These are phyloP conservation scores for Toxicodendron radicans DNA, from an alignment of 345 rosid genomes.

Conservation along the genomic window DNA sequence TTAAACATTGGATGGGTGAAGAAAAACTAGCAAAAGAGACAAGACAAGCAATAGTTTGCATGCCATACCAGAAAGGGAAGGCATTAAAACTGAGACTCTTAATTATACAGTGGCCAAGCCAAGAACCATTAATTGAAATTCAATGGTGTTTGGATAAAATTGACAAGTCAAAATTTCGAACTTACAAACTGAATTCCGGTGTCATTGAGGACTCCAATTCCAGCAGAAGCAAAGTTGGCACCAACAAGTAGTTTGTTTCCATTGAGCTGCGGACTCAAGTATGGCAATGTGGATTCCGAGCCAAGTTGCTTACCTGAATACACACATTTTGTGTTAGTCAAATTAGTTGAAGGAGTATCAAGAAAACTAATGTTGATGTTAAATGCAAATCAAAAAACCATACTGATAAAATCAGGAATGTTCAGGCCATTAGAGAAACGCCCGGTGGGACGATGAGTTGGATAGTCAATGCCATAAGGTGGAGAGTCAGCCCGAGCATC, in stretches of 20 bases:
- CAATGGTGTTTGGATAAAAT: too few relatives aligned
- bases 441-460: slow-evolving; percentile 66
- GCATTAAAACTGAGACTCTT: too few relatives aligned
- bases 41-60: too few relatives aligned
- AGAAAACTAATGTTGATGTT: neutral
- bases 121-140: too few relatives aligned
- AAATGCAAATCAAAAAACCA: neutral
- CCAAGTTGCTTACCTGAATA: slow-evolving; percentile 67
- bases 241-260: slow-evolving; percentile 67
- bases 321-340: neutral
- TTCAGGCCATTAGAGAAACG: slow-evolving; percentile 89
- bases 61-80: too few relatives aligned
- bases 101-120: too few relatives aligned
- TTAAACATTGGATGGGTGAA: too few relatives aligned
- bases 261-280: slow-evolving; percentile 63
- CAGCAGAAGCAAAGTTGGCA: slow-evolving; percentile 97
- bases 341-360: neutral
- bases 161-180: neutral
- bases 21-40: too few relatives aligned
- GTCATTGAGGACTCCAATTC: slow-evolving; percentile 88
- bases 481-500: slow-evolving; percentile 76
- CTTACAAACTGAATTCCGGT: slow-evolving; percentile 92
- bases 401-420: slow-evolving; percentile 88
- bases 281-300: slow-evolving; percentile 67
- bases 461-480: slow-evolving; percentile 86